A percentile compares a stretch with the other conserved stretches of the same genome.
These are phyloP conservation scores for Podospora appendiculata DNA, from an alignment of 495 filamentous ascomycete genomes.

Conservation along the genomic window DNA sequence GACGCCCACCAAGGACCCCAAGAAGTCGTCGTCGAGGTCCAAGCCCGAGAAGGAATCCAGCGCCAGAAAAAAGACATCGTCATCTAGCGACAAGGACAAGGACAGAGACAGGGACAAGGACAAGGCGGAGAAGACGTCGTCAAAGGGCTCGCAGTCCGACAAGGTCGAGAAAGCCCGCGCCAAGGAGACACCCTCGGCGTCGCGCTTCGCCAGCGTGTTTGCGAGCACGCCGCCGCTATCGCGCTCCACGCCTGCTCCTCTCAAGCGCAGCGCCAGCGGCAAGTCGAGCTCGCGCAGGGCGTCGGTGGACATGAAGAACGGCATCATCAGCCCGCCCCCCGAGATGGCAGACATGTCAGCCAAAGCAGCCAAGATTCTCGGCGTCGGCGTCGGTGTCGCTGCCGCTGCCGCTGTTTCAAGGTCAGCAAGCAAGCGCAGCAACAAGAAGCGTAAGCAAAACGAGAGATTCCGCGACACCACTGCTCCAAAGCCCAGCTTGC, in stretches of 20 bases:
- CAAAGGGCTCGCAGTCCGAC: slow-evolving; percentile 37
- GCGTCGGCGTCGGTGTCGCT: slow-evolving; percentile 24
- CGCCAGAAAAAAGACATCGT: slow-evolving; percentile 23
- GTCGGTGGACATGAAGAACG: slow-evolving; percentile 37
- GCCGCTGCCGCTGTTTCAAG: slow-evolving; percentile 12
- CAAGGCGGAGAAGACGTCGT: slow-evolving; percentile 26
- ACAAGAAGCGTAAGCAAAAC: slow-evolving; percentile 20
- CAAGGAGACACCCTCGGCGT: slow-evolving; percentile 20
- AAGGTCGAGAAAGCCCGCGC: slow-evolving; percentile 28
- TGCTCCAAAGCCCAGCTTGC: slow-evolving; percentile 9
- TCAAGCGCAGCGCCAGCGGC: slow-evolving; percentile 31
- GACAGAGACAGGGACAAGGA: slow-evolving; percentile 3
- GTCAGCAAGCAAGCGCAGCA: slow-evolving; percentile 31
- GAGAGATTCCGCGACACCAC: background rate
- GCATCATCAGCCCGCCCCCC: slow-evolving; percentile 40
- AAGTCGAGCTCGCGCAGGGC: slow-evolving; percentile 41
- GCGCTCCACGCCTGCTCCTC: slow-evolving; percentile 42
- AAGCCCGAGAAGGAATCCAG: slow-evolving; percentile 27
- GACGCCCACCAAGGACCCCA: slow-evolving; percentile 28
- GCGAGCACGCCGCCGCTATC: slow-evolving; percentile 43
- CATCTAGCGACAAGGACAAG: background rate
- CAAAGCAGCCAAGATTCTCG: slow-evolving; percentile 48
- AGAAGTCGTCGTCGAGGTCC: slow-evolving; percentile 30
- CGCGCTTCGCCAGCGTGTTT: slow-evolving; percentile 41
- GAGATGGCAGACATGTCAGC: slow-evolving; percentile 37